phyloP scores from a whole-genome alignment of 306 rosid genomes.

The Notholithocarpus densiflorus region DNA sequence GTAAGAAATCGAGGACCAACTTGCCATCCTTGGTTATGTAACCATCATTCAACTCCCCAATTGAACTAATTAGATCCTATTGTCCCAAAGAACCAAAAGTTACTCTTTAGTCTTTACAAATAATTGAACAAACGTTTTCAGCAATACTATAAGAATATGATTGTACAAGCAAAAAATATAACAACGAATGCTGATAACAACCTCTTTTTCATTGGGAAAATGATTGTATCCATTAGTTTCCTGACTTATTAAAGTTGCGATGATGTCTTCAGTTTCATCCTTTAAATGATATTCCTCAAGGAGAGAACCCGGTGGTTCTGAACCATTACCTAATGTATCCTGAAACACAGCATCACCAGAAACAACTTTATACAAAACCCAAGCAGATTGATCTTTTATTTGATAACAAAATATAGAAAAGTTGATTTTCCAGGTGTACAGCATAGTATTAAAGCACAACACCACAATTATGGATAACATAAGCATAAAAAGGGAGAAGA shows the following conservation, averaged over 20 bases:
- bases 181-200: conserved; percentile 19
- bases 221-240: conserved; percentile 28
- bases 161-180: conserved; percentile 1
- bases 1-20: conserved; percentile 73
- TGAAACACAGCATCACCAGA: conserved; percentile 37
- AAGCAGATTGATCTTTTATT: conserved; percentile 17
- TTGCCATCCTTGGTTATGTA: conserved; percentile 79
- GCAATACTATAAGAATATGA: conserved; percentile 10
- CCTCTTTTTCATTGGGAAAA: conserved; percentile 59
- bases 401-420: conserved; percentile 1
- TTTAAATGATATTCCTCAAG: conserved; percentile 64
- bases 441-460: no score
- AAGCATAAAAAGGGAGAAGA: not conserved
- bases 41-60: conserved; percentile 55
- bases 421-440: not conserved
- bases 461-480: no score
- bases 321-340: conserved; percentile 37
- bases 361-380: conserved; percentile 21
- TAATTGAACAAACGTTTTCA: not conserved
- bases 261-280: conserved; percentile 39
- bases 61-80: conserved; percentile 49
- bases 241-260: conserved; percentile 24
- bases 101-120: conserved; percentile 25
- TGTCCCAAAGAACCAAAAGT: conserved; percentile 21
- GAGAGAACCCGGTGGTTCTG: conserved; percentile 47